Evolutionary conservation across 1,284 basidiomycete genomes (phyloP).

Genomic region (Cryptococcus maquisensis): DNA sequence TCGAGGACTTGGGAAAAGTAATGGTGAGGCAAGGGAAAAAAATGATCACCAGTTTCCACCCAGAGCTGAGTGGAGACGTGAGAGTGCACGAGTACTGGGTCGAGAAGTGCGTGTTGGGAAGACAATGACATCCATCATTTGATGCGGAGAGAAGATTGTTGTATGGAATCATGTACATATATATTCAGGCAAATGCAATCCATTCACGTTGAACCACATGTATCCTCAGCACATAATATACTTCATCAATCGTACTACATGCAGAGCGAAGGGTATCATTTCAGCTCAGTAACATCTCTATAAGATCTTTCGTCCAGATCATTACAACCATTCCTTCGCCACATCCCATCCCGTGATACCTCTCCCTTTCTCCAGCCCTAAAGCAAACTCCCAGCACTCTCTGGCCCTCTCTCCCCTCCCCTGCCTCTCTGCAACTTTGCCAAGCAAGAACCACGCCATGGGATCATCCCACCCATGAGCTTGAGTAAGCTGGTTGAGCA

Average conservation of each 20-base stretch:
- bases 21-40: slow-evolving; percentile 80
- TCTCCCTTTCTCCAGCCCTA: slow-evolving; percentile 63
- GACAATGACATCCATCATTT: background rate
- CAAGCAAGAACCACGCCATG: slow-evolving; percentile 88
- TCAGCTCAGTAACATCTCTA: background rate
- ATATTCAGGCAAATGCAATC: background rate
- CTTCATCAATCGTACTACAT: background rate
- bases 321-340: slow-evolving; percentile 26
- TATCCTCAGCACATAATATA: background rate
- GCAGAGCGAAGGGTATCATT: background rate
- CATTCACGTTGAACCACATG: no score
- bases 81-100: slow-evolving; percentile 71
- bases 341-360: slow-evolving; percentile 36
- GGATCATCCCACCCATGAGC: slow-evolving; percentile 74
- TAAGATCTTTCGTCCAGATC: background rate
- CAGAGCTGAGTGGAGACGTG: slow-evolving; percentile 81
- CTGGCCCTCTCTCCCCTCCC: slow-evolving; percentile 64
- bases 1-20: slow-evolving; percentile 64
- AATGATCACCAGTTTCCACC: slow-evolving; percentile 89
- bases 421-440: slow-evolving; percentile 70
- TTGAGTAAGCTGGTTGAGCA: slow-evolving; percentile 53
- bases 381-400: slow-evolving; percentile 69
- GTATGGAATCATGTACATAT: background rate
- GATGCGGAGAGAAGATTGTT: background rate
- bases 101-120: slow-evolving; percentile 39